These are phyloP conservation scores for Alternaria postmessia DNA, from an alignment of 2,329 filamentous ascomycete genomes.

Conservation along the genomic window DNA sequence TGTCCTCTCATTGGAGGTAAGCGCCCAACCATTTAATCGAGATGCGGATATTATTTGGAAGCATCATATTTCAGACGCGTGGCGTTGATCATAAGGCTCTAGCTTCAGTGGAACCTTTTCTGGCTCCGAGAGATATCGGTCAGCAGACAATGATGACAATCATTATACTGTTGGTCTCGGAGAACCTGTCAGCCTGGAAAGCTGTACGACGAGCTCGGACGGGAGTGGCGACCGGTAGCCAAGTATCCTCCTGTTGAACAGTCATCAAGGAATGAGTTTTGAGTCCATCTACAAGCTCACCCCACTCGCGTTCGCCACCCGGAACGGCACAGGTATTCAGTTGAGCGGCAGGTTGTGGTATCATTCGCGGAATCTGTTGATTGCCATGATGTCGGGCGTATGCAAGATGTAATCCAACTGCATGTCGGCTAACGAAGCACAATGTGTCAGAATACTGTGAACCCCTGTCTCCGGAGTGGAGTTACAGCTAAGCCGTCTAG, in stretches of 20 bases:
- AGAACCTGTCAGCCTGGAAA: background rate
- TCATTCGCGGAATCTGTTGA: background rate
- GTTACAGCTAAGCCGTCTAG: background rate
- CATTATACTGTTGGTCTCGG: background rate
- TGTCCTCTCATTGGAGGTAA: background rate
- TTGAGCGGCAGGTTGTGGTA: background rate
- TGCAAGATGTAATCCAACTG: background rate
- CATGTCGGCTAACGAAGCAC: background rate
- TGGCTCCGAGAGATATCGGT: background rate
- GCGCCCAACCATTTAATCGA: background rate
- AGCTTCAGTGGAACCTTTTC: background rate
- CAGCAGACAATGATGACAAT: background rate
- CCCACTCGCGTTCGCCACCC: background rate
- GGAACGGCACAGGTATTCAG: background rate
- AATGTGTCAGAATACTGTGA: background rate
- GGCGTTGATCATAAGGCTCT: background rate
- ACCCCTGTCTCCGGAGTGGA: background rate
- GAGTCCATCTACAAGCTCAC: background rate
- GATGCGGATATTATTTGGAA: background rate
- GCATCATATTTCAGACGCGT: background rate
- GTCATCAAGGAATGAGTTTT: background rate
- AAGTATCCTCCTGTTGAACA: background rate
- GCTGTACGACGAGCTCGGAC: background rate
- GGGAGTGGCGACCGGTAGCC: background rate
- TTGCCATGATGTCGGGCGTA: slow-evolving; percentile 2